A percentile compares a stretch with the other conserved stretches of the same genome.
Evolutionary conservation across 2,329 filamentous ascomycete genomes (phyloP).

Genomic region (Botrytis elliptica): DNA sequence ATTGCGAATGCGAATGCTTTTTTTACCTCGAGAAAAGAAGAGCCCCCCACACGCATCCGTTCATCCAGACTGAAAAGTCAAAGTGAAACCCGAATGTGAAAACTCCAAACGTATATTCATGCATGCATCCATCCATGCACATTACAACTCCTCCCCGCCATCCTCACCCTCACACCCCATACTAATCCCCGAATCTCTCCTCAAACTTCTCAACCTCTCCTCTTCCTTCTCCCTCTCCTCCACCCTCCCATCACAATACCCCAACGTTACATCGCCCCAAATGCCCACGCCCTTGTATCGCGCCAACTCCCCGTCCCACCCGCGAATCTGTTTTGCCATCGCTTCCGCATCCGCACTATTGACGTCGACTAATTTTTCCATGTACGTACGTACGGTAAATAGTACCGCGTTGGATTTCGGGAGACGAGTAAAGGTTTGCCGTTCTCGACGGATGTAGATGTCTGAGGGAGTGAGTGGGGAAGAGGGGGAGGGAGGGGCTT

Average conservation of each 20-base stretch:
- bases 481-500: slow-evolving; percentile 39
- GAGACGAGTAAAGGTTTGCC: slow-evolving; percentile 50
- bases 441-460: slow-evolving; percentile 49
- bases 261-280: slow-evolving; percentile 40
- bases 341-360: slow-evolving; percentile 44
- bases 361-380: slow-evolving; percentile 44
- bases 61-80: neutral
- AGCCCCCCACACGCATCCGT: no score
- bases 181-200: neutral
- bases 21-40: neutral
- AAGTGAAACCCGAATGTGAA: neutral
- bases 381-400: slow-evolving; percentile 50
- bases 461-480: slow-evolving; percentile 36
- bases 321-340: slow-evolving; percentile 45
- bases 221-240: neutral
- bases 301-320: slow-evolving; percentile 46
- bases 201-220: neutral
- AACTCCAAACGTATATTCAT: neutral
- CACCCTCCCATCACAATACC: slow-evolving; percentile 26
- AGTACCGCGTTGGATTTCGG: slow-evolving; percentile 46
- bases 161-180: neutral
- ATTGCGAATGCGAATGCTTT: no score
- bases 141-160: neutral
- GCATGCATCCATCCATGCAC: neutral
- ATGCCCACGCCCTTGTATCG: slow-evolving; percentile 46